Conservation (phyloP, 1,284 basidiomycete genomes). For the Thelephora terrestris region DNA sequence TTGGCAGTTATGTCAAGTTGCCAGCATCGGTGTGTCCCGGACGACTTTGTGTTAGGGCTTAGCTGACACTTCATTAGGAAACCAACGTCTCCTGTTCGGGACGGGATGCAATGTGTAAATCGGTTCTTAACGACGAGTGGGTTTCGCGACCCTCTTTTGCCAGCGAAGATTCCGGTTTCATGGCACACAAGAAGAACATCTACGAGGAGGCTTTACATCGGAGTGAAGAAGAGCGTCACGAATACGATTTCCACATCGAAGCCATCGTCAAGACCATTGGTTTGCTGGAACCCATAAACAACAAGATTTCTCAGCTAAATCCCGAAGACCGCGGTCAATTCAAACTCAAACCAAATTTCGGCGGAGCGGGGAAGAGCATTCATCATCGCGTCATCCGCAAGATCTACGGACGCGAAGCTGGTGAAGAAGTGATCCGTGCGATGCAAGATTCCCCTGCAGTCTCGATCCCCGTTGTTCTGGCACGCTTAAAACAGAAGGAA, state of each 20-base stretch:
- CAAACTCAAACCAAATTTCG: conserved; percentile 87
- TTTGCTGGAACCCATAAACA: conserved; percentile 86
- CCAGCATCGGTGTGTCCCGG: conserved; percentile 57
- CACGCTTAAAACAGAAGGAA: conserved; percentile 91
- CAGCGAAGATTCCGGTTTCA: conserved; percentile 87
- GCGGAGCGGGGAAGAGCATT: conserved; percentile 84
- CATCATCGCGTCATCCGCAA: conserved; percentile 96
- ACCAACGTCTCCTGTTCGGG: conserved; percentile 86
- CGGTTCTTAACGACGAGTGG: conserved; percentile 95
- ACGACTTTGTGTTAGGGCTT: not conserved
- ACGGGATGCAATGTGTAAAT: conserved; percentile 93
- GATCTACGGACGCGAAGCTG: conserved; percentile 86
- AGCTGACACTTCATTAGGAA: conserved; percentile 43
- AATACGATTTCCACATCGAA: conserved; percentile 99
- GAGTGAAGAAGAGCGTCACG: conserved; percentile 95
- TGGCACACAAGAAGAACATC: conserved; percentile 88
- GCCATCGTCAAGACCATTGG: conserved; percentile 92
- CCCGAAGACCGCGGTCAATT: conserved; percentile 76
- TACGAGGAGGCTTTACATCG: conserved; percentile 98
- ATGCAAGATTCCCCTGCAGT: conserved; percentile 90
- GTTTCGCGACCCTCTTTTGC: conserved; percentile 94
- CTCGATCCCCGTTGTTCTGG: conserved; percentile 91
- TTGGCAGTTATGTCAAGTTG: conserved; percentile 84
- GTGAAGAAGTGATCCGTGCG: conserved; percentile 81
- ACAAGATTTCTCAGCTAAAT: conserved; percentile 77